Conservation (phyloP, 805 yeast species). For the Candida anglica region DNA sequence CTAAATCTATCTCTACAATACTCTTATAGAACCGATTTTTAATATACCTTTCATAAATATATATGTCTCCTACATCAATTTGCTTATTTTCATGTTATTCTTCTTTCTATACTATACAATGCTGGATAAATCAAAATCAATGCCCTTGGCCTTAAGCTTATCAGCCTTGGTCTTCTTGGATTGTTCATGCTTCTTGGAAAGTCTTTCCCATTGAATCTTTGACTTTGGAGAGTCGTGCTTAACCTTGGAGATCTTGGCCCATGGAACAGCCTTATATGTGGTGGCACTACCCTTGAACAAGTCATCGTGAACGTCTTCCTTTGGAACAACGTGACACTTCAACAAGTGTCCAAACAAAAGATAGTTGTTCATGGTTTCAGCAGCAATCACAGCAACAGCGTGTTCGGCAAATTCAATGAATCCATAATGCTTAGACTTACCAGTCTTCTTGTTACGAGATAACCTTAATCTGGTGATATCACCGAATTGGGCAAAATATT, state of each 20-base stretch:
- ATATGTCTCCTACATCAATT: no score
- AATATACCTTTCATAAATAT: no score
- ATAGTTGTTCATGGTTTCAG: conserved; percentile 95
- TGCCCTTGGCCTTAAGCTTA: conserved; percentile 53
- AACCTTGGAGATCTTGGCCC: conserved; percentile 50
- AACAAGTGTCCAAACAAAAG: conserved; percentile 82
- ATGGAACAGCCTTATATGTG: conserved; percentile 56
- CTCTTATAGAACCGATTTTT: no score
- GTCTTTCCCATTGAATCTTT: conserved; percentile 51
- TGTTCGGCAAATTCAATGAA: conserved; percentile 74
- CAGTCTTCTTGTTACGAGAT: conserved; percentile 86
- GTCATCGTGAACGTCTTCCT: conserved; percentile 51
- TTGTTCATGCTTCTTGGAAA: conserved; percentile 43
- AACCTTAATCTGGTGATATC: conserved; percentile 71
- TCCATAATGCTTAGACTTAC: conserved; percentile 87
- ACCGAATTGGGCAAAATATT: conserved; percentile 90
- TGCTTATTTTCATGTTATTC: conserved; percentile 1
- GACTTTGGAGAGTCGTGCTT: conserved; percentile 57
- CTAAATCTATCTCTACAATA: no score
- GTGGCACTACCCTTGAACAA: conserved; percentile 56
- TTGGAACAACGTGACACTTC: conserved; percentile 54
- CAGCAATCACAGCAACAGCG: conserved; percentile 83
- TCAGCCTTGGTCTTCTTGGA: conserved; percentile 42
- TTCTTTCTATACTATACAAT: conserved; percentile 5
- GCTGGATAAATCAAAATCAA: conserved; percentile 40